A percentile compares a stretch with the other conserved stretches of the same genome.
These are phyloP conservation scores for Solanum chacoense DNA, from an alignment of 305 asterid species.

Conservation along the genomic window DNA sequence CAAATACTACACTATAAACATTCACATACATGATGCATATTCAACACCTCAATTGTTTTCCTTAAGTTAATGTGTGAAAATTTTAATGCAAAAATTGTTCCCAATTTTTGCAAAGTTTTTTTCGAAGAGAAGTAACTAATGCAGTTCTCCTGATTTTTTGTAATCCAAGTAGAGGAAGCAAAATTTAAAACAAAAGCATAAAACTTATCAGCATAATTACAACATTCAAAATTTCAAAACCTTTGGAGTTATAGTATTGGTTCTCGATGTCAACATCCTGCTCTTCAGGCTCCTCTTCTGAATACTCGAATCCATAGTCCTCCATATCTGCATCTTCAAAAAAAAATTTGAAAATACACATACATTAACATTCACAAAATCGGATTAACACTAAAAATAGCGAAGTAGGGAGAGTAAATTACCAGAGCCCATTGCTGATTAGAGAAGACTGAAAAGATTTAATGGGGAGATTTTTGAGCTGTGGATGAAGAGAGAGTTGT, in stretches of 20 bases:
- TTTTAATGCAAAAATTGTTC: background rate
- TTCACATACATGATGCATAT: background rate
- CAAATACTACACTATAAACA: background rate
- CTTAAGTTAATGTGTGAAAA: background rate
- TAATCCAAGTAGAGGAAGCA: background rate
- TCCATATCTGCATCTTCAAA: conserved; percentile 86
- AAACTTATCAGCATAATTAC: background rate
- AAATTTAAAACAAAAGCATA: background rate
- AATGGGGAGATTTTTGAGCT: background rate
- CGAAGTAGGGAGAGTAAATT: background rate
- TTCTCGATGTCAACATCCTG: conserved; percentile 95
- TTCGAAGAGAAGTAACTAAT: background rate
- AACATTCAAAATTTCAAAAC: conserved; percentile 14
- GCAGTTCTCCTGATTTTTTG: background rate
- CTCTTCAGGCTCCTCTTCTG: conserved; percentile 93
- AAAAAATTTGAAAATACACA: background rate
- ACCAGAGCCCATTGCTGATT: conserved; percentile 1
- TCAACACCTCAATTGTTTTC: background rate
- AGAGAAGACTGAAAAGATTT: background rate
- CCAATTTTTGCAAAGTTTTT: background rate
- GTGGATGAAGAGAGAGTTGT: background rate
- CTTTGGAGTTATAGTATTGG: conserved; percentile 92
- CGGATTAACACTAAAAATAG: background rate
- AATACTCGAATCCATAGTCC: conserved; percentile 95
- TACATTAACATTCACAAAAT: background rate